Evolutionary conservation across 2,329 filamentous ascomycete species (phyloP), one percentile per base, ranked within the genome.

Genomic region (Phoma sp.): DNA sequence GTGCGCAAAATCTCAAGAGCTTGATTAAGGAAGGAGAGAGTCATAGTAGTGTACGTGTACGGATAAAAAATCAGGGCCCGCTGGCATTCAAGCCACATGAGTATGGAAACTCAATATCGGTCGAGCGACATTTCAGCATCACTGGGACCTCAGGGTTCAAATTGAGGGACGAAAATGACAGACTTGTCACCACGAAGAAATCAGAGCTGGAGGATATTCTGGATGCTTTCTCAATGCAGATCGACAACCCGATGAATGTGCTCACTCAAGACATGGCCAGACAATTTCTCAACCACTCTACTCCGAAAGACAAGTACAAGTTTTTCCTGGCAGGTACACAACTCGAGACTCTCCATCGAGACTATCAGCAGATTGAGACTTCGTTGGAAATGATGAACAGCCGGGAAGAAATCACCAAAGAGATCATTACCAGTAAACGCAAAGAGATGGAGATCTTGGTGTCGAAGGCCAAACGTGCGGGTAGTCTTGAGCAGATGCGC

Each of bases 281-380:
- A 10, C 90, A 96, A 53, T 99, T 99, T 66, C 83, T 99, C 36
- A 96, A 93, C 68, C 85, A 88, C 29, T 93, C 95, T 11, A 90
- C 87, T 2, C 85, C 92, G 0, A 79, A 84, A 3, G 87, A 93
- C 56, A 99, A 99, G 73, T 99, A 98, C 81, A 95, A 91, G 63
- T 97, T 97, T 68, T 99, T 99, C 70, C 84, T 96, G 56, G 92
- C 93, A 65, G 95, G 95, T 21, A 96, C 96, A 0, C 93, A 98
- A 66, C 84, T 99, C 1, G 92, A 98, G 72, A 89, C 93, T 64
- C 82, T 99, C 9, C 92, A 96, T 71, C 88, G 91, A 57, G 95
- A 99, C 69, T 99, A 99, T 74, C 85, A 87, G 53, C 80, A 96
- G 52, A 86, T 97, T 12, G 87, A 89, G 56, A 89, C 96, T 61